Base-by-base conservation (phyloP, 306 rosid species). In the Vigna angularis region DNA sequence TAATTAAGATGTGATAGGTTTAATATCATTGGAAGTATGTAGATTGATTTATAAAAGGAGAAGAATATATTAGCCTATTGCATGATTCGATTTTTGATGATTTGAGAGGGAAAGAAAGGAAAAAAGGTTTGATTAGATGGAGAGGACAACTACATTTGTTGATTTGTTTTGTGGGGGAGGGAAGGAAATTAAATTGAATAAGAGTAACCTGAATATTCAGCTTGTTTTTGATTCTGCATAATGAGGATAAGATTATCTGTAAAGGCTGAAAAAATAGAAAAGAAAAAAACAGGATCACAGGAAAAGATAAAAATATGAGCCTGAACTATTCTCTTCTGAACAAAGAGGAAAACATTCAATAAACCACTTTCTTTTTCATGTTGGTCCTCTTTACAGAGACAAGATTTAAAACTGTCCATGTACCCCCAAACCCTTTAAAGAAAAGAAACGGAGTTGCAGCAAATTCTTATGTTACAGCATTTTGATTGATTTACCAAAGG, bases 331-430 rank as follows among this genome's bases (percentile, higher is more conserved):
- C 18, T 76, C 66, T 59, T 77, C 68, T 17, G 73, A 73, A 69
- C 42, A 73, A 73, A 82, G 66, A 73, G 67, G 59, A 78, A 81
- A 69, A 64, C 77, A 32, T 74, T 77, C 78, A 73, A 68, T 20
- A 70, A 44, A 66, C 24, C 51, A 55, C 61, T 75, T 75, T 75
- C 8, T 5, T 63, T 71, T 55, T 44, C 22, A 20, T 14, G 30
- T 32, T 82, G 82, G 69, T 74, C 42, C 78, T 76, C 82, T 70
- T 82, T 82, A 14, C 81, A 52, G 56, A 57, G 74, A 64, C 77
- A 78, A 63, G 48, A 79, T 83, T 79, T 83, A 79, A 79, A 83
- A 66, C 78, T 53, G 74, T 16, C 66, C 44, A 72, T 66, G 71
- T 59, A 55, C 7, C 56, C 56, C 16, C 44, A 69, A 70, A 56